Evolutionary conservation across 164 flowering plant genomes (phyloP).

Genomic region (Nelumbo lutea): DNA sequence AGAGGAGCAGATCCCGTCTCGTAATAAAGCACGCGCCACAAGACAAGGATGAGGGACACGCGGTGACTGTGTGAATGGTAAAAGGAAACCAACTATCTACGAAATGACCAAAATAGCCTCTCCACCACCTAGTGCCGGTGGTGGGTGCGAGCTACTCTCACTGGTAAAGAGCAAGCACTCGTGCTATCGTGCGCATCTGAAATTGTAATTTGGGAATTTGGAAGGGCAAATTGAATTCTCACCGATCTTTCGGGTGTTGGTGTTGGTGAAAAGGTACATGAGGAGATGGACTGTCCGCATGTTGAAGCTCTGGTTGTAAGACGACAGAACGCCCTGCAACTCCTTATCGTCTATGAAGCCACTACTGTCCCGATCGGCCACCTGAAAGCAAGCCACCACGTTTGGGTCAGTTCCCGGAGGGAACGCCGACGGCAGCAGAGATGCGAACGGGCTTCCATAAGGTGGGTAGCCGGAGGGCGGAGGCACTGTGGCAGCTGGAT

Average conservation of each 20-base stretch:
- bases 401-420: conserved; percentile 98
- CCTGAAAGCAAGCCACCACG: conserved; percentile 65
- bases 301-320: conserved; percentile 71
- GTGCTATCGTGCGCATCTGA: no score
- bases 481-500: conserved; percentile 25
- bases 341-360: conserved; percentile 91
- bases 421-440: conserved; percentile 67
- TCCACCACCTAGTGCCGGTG: no score
- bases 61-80: no score
- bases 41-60: no score
- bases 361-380: conserved; percentile 76
- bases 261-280: conserved; percentile 81
- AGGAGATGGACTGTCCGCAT: conserved; percentile 85
- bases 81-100: no score
- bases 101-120: no score
- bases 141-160: no score
- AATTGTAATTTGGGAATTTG: neutral
- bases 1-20: no score
- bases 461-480: neutral
- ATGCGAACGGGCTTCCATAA: conserved; percentile 54
- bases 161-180: no score
- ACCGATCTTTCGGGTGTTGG: conserved; percentile 80
- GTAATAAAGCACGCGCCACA: no score
- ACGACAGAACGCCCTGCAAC: conserved; percentile 73
- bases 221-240: neutral